Evolutionary conservation across 768 basidiomycete species (phyloP), one percentile per base, ranked within the genome.

Genomic region (Tricholoma terreum): DNA sequence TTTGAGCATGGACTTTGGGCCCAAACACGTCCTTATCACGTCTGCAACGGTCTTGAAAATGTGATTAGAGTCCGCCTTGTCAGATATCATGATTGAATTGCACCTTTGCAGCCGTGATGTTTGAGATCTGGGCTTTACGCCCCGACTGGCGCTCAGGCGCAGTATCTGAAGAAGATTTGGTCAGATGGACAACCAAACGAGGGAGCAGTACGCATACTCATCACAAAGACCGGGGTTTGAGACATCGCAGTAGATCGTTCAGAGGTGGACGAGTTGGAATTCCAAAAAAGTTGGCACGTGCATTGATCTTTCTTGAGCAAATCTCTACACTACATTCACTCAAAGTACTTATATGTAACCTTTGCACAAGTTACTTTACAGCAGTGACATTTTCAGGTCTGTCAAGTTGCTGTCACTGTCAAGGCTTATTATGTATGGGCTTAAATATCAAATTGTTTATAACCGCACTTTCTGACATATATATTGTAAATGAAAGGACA

Each of bases 1-100:
- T 81, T 98, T 99, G 52, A 98, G 78, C 97, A 98, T 98, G 40
- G 97, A 87, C 68, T 97, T 96, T 0, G 96, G 96, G 1, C 95
- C 97, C 34, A 98, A 73, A 82, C 97, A 98, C 60, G 96, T 98
- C 59, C 96, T 75, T 65, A 98, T 98, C 4, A 99, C 95, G 80
- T 98, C 97, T 60, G 96, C 94, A 1, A 98, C 94, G 8, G 94
- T 97, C 94, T 95, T 57, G 19, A 55, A 12, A 27, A 21, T 12
- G 61, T 54, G 15, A 52, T 56, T 42, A 55, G 51, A 54, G 27
- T 24, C 24, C 9, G 62, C 50, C 8, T 22, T 9, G 33, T 1
- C 36, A 17, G 30, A 19, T 7, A 58, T 48, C 27, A 49, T 17
- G 49, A 42, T 14, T 46, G 34, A 62, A n/a, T 61, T 81, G 55